These are phyloP conservation scores for Tetrapyrgos nigripes DNA, from an alignment of 1,284 basidiomycete genomes.

Conservation along the genomic window DNA sequence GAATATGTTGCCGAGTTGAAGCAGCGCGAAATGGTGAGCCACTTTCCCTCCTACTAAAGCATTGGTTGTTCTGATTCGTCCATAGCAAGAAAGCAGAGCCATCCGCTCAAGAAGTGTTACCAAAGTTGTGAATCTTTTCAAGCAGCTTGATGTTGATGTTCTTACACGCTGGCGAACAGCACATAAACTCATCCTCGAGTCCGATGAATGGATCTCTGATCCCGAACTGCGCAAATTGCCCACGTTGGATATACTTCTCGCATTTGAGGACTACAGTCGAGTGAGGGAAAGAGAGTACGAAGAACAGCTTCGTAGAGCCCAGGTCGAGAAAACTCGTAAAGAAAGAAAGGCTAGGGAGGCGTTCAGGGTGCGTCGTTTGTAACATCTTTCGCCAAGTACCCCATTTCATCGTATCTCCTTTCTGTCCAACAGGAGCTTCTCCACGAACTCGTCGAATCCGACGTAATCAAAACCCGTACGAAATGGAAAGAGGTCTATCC, in stretches of 20 bases:
- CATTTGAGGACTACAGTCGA: conserved; percentile 91
- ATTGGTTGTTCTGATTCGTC: conserved; percentile 5
- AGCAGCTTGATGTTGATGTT: conserved; percentile 85
- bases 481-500: conserved; percentile 94
- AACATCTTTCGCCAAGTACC: neutral
- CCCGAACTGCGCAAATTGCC: conserved; percentile 81
- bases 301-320: conserved; percentile 77
- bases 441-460: conserved; percentile 66
- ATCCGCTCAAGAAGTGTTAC: conserved; percentile 77
- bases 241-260: conserved; percentile 86
- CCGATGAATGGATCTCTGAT: conserved; percentile 81
- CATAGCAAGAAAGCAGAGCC: conserved; percentile 78
- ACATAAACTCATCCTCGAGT: conserved; percentile 75
- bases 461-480: conserved; percentile 79
- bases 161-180: conserved; percentile 89
- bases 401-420: conserved; percentile 1
- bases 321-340: conserved; percentile 83
- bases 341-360: conserved; percentile 89
- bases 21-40: conserved; percentile 81
- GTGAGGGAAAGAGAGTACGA: conserved; percentile 89
- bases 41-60: neutral
- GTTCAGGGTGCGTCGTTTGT: conserved; percentile 68
- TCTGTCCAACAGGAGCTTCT: conserved; percentile 63
- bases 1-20: conserved; percentile 88
- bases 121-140: conserved; percentile 82